A percentile compares a stretch with the other conserved stretches of the same genome.
phyloP scores from a whole-genome alignment of 306 rosid genomes.

The Herpetospermum pedunculosum region DNA sequence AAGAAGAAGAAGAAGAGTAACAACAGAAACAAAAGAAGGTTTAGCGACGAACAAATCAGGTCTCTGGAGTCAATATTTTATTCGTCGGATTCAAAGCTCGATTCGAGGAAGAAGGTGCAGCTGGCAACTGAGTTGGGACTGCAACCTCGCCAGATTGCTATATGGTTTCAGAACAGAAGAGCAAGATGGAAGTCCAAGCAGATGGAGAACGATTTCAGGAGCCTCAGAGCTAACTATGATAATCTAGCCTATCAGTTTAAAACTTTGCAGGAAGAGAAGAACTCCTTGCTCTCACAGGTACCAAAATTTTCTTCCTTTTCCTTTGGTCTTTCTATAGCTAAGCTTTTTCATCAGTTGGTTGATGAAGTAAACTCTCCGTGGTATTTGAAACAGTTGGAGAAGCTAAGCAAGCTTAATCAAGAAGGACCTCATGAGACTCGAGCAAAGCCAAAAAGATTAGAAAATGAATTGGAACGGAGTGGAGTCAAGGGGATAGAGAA shows the following conservation, averaged over 20 bases:
- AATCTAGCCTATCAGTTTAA: conserved; percentile 42
- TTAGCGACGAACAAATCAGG: conserved; percentile 66
- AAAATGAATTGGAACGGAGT: conserved; percentile 23
- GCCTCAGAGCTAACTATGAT: conserved; percentile 55
- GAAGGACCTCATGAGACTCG: conserved; percentile 20
- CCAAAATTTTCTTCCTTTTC: not conserved
- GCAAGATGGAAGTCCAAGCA: conserved; percentile 94
- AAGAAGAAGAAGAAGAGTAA: conserved; percentile 28
- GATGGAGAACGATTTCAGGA: conserved; percentile 55
- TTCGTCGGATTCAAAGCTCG: conserved; percentile 59
- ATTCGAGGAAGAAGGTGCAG: conserved; percentile 69
- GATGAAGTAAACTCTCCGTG: not conserved
- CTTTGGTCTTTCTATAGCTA: not conserved
- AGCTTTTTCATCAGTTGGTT: conserved; percentile 7
- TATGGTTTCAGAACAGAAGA: conserved; percentile 93
- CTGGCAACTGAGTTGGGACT: conserved; percentile 74
- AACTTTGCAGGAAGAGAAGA: conserved; percentile 62
- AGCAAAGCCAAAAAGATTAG: conserved; percentile 17
- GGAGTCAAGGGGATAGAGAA: conserved; percentile 24
- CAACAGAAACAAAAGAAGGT: conserved; percentile 51
- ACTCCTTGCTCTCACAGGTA: conserved; percentile 67
- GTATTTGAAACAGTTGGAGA: conserved; percentile 35
- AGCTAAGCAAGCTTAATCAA: conserved; percentile 29
- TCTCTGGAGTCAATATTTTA: conserved; percentile 62
- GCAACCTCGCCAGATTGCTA: conserved; percentile 90